Conservation (phyloP, 164 flowering plant species). For the Aristolochia californica region DNA sequence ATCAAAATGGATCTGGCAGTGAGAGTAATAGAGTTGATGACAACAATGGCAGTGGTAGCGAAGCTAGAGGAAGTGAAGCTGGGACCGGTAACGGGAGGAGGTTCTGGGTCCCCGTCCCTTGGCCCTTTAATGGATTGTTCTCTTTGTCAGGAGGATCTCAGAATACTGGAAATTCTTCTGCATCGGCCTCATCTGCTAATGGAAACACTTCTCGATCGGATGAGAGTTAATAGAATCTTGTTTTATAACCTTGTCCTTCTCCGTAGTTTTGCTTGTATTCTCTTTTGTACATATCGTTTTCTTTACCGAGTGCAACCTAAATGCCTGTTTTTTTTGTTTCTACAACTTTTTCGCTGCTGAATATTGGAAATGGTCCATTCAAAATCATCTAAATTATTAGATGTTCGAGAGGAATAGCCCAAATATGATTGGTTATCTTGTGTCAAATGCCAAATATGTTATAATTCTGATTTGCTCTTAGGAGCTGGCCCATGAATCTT, state of each 20-base stretch:
- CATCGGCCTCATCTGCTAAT: conserved; percentile 7
- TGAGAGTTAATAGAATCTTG: conserved; percentile 23
- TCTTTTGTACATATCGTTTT: conserved; percentile 20
- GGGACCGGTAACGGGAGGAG: conserved; percentile 36
- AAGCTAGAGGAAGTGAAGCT: conserved; percentile 18
- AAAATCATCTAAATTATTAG: too few species aligned
- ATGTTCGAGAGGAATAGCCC: too few species aligned
- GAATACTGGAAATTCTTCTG: conserved; percentile 23
- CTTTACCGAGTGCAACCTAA: background rate
- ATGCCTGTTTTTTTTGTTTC: too few species aligned
- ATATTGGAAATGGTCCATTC: too few species aligned
- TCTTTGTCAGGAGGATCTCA: conserved; percentile 35
- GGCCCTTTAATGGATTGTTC: conserved; percentile 56
- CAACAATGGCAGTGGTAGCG: conserved; percentile 2
- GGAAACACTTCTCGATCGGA: conserved; percentile 20
- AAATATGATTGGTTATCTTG: too few species aligned
- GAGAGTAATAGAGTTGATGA: conserved; percentile 10
- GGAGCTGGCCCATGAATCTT: too few species aligned
- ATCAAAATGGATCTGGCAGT: conserved; percentile 19
- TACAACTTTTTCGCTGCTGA: too few species aligned
- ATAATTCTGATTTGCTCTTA: too few species aligned
- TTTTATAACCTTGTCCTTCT: conserved; percentile 1
- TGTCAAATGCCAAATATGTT: too few species aligned
- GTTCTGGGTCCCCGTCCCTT: conserved; percentile 35
- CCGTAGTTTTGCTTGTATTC: conserved; percentile 1